Base-by-base conservation (phyloP, 495 filamentous ascomycete genomes). In the Penicillium cosmopolitanum region DNA sequence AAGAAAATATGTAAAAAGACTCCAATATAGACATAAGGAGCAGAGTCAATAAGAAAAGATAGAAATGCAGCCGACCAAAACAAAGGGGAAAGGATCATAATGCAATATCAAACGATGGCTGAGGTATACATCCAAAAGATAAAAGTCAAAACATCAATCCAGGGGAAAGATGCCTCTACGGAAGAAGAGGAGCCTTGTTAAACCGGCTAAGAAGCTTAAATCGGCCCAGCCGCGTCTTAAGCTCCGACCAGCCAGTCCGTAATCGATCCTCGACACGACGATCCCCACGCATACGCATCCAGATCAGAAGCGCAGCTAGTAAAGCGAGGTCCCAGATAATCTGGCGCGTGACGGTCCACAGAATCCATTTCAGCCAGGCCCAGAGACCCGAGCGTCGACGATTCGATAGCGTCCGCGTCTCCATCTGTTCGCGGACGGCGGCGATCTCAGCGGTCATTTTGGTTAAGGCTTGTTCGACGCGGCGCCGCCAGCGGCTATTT, bases 381-480 rank as follows among this genome's bases (percentile, higher is more conserved):
- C 80, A 80, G 16, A 92, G 55, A 34, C 79, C 81, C 25, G 77
- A 80, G 43, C 84, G 80, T 53, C 82, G 74, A 13, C 73, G 67
- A 44, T 70, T 61, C 46, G 72, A 69, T 19, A 75, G 42, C 15
- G 71, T 63, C 34, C 76, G 78, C 3, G 85, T 82, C 55, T 96
- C 90, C 62, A 97, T 89, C 69, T 96, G 91, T 73, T 98, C 95
- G 21, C 95, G 83, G 62, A 97, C 77, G n/a, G 95, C 95, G 4
- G 95, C 91, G 16, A 98, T 85, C 74, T 98, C 95, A 13, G 93
- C 88, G 42, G 93, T 95, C 79, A 98, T 87, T 65, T 90, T 90
- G 43, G 93, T 88, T 55, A 98, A 84, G 31, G 92, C 91, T 44
- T 89, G 84, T 75, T 98, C 94, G 62, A 98, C 90, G 57, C 89